Base-by-base conservation (phyloP, 2,329 filamentous ascomycete species). In the Colletotrichum trifolii region DNA sequence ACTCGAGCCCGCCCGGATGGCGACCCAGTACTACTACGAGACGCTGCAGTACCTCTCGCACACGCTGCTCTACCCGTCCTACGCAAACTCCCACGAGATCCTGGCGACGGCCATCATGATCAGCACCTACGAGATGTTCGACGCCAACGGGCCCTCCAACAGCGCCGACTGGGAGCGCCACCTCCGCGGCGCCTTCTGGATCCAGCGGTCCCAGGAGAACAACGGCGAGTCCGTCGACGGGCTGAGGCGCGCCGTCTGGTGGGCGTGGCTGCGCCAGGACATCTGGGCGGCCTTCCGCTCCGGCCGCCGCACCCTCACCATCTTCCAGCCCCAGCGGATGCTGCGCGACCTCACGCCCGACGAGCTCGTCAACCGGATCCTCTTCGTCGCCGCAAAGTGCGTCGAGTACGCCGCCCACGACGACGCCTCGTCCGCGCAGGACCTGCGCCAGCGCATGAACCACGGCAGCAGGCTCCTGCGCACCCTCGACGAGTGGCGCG, bases 231-330 rank as follows among this genome's bases (percentile, higher is more conserved):
- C 81, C 1, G 10, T 47, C 2, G 82, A 83, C 2, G 85, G 85
- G 0, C 74, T 89, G 0, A 78, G 83, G 43, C 81, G 84, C 66
- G 82, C 85, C 0, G 84, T 87, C 0, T 89, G 87, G 87, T 90
- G 87, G 87, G 82, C 83, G 1, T 89, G 87, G 87, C 77, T 89
- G 8, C 79, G 85, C 34, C 87, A 89, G 71, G 87, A 89, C 70
- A 79, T 87, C 1, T 89, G 86, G 86, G 87, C 86, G 2, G 86
- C 86, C 0, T 88, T 88, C 70, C 80, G 85, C 8, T 85, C 88
- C 69, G 77, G 78, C 8, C 77, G 87, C 15, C 78, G 82, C 4
- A 81, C 82, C 13, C 81, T 88, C 68, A 88, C 81, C 13, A 86
- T 87, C 67, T 89, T 85, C 83, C 79, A 78, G 59, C 85, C 85